Base-by-base conservation (phyloP, 371 early-diverging fungal species). In the Blakeslea trispora region DNA sequence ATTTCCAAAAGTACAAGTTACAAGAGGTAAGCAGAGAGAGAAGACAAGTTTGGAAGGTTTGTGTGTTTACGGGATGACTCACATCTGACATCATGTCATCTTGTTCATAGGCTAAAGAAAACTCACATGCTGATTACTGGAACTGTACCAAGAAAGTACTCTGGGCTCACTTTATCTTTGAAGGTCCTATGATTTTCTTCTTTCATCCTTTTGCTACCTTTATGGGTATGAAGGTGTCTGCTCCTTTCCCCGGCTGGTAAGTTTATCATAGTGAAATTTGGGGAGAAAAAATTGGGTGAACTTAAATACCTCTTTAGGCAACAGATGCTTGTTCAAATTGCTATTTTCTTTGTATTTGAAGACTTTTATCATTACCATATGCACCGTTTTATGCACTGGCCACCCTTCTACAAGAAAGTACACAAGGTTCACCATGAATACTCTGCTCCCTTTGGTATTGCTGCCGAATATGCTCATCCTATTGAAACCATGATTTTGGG, bases 371-470 rank as follows among this genome's bases (percentile, higher is more conserved):
- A 92, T 56, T 92, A 92, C 74, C 84, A 84, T 77, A 71, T 86
- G 31, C 97, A 97, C 71, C 88, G 95, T 37, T 77, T 84, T 34
- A 81, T 97, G 69, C 97, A 97, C 80, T 89, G 89, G 78, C 90
- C 91, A 15, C 85, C 88, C 19, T 75, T 95, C 55, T 97, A 95
- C 79, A 91, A 92, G 56, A 71, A 83, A 59, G 84, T 97, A 48
- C 97, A 97, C 84, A 97, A 97, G 79, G 71, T 89, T 21, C 96
- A 97, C 72, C 97, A 97, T 79, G 92, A 94, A 71, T 97, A 88
- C 74, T 81, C 90, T 45, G 92, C 95, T 18, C 95, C 97, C 31
- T 92, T 95, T 51, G 97, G 95, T 50, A 77, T 93, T 50, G 77
- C 90, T 46, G 93, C 92, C 45, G 93, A 93, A 71, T 93, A 93